A percentile compares a stretch with the other conserved stretches of the same genome.
Evolutionary conservation across 1,139 yeast genomes (phyloP).

Genomic region (Pichia sp.): DNA sequence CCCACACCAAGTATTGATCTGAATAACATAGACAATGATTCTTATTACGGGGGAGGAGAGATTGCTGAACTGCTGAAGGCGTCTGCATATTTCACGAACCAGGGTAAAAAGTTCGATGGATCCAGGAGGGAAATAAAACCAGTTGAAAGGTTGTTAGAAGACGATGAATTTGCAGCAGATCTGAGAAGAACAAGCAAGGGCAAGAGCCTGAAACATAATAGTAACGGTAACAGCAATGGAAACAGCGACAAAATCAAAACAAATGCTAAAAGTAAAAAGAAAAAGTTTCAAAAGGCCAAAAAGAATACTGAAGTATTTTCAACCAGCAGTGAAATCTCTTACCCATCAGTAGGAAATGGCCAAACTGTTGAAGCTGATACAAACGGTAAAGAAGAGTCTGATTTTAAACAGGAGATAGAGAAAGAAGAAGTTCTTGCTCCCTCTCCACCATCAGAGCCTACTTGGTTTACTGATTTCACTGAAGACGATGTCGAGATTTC

Average conservation of each 20-base stretch:
- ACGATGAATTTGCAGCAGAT: conserved; percentile 8
- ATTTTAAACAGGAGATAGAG: conserved; percentile 1
- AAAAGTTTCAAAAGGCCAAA: conserved; percentile 13
- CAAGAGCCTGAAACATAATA: conserved; percentile 9
- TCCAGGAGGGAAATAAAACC: conserved; percentile 24
- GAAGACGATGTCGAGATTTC: conserved; percentile 24
- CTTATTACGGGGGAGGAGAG: conserved; percentile 21
- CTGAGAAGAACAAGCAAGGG: conserved; percentile 11
- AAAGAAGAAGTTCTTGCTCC: not conserved
- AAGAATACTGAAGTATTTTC: conserved; percentile 21
- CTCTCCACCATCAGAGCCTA: conserved; percentile 12
- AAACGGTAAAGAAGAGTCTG: conserved; percentile 19
- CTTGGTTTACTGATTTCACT: conserved; percentile 33
- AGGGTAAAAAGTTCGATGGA: conserved; percentile 20
- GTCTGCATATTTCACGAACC: conserved; percentile 23
- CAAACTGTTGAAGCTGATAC: not conserved
- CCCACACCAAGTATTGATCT: conserved; percentile 8
- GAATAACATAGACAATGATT: conserved; percentile 10
- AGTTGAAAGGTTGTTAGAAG: conserved; percentile 23
- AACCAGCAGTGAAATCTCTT: not conserved
- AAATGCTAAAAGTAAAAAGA: conserved; percentile 12
- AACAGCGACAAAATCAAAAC: conserved; percentile 5
- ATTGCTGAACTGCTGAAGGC: conserved; percentile 24
- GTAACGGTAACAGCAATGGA: not conserved
- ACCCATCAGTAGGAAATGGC: conserved; percentile 5